Evolutionary conservation across 202 grass and related monocot species (phyloP).

Genomic region (Schoenoplectus tabernaemontani): DNA sequence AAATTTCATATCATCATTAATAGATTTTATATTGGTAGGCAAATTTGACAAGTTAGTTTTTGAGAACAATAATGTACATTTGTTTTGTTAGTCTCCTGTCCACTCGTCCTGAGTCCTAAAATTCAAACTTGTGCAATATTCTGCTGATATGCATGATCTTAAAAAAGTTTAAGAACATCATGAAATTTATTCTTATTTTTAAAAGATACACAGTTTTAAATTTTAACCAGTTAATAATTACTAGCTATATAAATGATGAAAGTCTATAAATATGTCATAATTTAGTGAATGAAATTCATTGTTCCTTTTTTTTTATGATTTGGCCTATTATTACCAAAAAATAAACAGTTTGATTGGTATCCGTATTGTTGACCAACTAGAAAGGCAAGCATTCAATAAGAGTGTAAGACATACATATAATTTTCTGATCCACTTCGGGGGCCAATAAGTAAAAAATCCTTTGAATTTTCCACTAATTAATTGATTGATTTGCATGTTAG

Average conservation of each 20-base stretch:
- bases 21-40: not conserved
- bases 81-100: not conserved
- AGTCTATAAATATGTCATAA: too few species aligned
- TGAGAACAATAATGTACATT: not conserved
- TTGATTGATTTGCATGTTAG: not conserved
- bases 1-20: not conserved
- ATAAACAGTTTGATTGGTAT: not conserved
- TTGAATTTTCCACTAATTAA: not conserved
- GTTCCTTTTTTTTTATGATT: too few species aligned
- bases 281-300: too few species aligned
- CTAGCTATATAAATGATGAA: too few species aligned
- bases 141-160: not conserved
- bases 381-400: not conserved
- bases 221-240: not conserved
- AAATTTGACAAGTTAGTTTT: not conserved
- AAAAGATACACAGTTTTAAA: not conserved
- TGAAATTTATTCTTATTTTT: not conserved
- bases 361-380: not conserved
- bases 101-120: not conserved
- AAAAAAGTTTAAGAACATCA: not conserved
- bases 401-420: not conserved
- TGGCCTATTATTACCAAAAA: too few species aligned
- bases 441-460: not conserved
- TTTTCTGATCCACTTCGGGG: not conserved
- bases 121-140: not conserved